phyloP scores from a whole-genome alignment of 257 asterid species.

The Solanum gandarillasii region DNA sequence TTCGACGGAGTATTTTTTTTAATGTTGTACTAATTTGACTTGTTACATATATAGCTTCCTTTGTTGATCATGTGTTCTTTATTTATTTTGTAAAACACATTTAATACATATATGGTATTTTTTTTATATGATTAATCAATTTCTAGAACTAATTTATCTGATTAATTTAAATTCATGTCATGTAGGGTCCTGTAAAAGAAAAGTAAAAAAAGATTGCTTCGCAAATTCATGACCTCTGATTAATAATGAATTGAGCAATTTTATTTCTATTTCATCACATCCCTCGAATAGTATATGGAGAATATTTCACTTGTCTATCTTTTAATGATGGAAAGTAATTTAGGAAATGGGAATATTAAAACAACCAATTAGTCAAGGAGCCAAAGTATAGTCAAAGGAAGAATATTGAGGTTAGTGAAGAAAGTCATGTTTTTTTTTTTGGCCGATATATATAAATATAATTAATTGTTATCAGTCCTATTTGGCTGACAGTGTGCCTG shows the following conservation, averaged over 20 bases:
- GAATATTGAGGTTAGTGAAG: background rate
- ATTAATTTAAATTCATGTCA: background rate
- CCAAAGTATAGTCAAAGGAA: background rate
- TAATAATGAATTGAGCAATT: background rate
- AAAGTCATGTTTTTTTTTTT: background rate
- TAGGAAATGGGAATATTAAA: background rate
- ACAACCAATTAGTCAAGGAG: background rate
- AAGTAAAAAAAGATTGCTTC: background rate
- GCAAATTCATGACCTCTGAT: background rate
- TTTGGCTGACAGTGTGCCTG: background rate
- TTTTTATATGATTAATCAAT: background rate
- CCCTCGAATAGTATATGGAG: background rate
- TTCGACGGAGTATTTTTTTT: background rate
- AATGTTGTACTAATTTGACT: background rate
- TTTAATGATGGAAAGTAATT: background rate
- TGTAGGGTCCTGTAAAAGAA: background rate
- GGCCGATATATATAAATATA: background rate
- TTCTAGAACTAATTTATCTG: too few species aligned
- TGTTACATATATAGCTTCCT: background rate
- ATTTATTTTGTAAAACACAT: background rate
- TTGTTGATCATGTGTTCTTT: background rate
- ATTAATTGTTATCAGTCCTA: background rate
- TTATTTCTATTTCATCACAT: background rate
- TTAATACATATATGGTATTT: background rate
- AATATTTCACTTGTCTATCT: background rate